Percentiles rank a stretch among this genome's conserved stretches.
These are phyloP conservation scores for Leccinum subrobustum DNA, from an alignment of 1,284 basidiomycete genomes.

Conservation along the genomic window DNA sequence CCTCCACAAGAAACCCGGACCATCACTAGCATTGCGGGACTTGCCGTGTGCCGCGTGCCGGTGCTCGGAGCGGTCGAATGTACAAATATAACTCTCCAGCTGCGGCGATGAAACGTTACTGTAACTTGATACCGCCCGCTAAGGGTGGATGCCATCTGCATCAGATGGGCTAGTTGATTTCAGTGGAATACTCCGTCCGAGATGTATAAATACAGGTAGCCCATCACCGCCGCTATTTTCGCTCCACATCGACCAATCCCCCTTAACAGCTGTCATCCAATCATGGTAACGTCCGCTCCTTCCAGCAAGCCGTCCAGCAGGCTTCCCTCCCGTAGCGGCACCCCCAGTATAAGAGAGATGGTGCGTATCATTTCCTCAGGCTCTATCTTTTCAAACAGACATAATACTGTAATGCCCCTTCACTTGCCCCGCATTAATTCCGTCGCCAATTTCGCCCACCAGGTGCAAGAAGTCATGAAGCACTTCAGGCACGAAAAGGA, in stretches of 20 bases:
- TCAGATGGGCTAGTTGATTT: neutral
- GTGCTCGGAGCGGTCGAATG: no score
- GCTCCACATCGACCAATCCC: constrained; percentile 11
- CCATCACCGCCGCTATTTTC: constrained; percentile 7
- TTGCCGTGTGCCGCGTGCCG: neutral
- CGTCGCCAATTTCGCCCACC: constrained; percentile 29
- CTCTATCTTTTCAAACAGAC: neutral
- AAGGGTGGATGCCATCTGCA: neutral
- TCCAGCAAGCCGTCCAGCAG: constrained; percentile 31
- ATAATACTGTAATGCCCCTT: constrained; percentile 25
- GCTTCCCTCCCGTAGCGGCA: constrained; percentile 35
- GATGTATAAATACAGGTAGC: constrained; percentile 19
- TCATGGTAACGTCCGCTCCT: constrained; percentile 22
- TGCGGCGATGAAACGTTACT: neutral
- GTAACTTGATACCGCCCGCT: no score
- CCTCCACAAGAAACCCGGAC: neutral
- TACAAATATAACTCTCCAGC: neutral
- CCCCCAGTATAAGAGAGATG: constrained; percentile 41
- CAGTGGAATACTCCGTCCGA: constrained; percentile 1
- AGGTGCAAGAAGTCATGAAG: constrained; percentile 57
- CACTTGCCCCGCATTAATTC: constrained; percentile 29
- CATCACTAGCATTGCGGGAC: neutral
- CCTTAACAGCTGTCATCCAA: neutral
- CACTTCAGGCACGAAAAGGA: constrained; percentile 71
- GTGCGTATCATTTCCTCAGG: constrained; percentile 20